Percentiles rank a stretch among this genome's conserved stretches.
These are phyloP conservation scores for Rauvolfia tetraphylla DNA, from an alignment of 257 asterid genomes.

Conservation along the genomic window DNA sequence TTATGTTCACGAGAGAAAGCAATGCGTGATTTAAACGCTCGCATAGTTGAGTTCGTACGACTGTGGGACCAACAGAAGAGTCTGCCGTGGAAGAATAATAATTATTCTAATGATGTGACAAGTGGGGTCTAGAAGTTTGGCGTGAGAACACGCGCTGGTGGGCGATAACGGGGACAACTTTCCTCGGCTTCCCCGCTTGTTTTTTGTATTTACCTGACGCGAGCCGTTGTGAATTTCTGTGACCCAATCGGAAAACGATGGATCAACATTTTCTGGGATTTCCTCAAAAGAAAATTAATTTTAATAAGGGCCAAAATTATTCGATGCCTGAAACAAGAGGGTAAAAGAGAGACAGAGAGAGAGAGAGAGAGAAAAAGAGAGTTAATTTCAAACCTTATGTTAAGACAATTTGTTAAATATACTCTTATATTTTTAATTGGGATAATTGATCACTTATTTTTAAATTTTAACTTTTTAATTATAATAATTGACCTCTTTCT, in stretches of 20 bases:
- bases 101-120: neutral
- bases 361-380: too few species aligned
- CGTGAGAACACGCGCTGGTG: slow-evolving; percentile 13
- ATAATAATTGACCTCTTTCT: too few species aligned
- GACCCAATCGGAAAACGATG: slow-evolving; percentile 12
- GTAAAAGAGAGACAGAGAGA: too few species aligned
- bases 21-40: neutral
- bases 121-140: neutral
- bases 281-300: too few species aligned
- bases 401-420: too few species aligned
- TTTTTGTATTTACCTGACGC: neutral
- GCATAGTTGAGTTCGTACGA: neutral
- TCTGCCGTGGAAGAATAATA: too few species aligned
- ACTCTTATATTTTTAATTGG: too few species aligned
- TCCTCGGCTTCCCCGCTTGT: slow-evolving; percentile 19
- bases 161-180: neutral
- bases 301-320: too few species aligned
- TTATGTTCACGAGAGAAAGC: slow-evolving; percentile 1
- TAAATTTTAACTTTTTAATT: too few species aligned
- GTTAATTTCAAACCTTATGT: too few species aligned
- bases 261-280: slow-evolving; percentile 3
- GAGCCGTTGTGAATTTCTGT: slow-evolving; percentile 13
- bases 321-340: too few species aligned
- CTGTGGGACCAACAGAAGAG: neutral
- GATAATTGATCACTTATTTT: too few species aligned